These are phyloP conservation scores for Rhodotorula glutinis DNA, from an alignment of 1,284 basidiomycete species.

Conservation along the genomic window DNA sequence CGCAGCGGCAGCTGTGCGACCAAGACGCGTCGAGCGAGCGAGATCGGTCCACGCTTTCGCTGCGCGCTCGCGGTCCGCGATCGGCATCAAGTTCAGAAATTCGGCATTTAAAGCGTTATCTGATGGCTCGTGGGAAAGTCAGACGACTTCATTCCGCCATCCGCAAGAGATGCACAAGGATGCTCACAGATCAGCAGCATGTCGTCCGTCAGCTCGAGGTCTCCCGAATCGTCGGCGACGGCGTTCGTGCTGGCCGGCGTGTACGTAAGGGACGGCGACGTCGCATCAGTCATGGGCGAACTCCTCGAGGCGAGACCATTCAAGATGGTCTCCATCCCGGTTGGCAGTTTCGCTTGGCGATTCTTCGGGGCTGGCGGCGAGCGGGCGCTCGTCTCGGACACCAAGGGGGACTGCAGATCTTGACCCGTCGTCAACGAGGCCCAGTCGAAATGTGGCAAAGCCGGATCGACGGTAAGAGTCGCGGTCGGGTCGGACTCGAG, in stretches of 20 bases:
- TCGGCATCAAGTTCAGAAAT: conserved; percentile 1
- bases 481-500: conserved; percentile 2
- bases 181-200: conserved; percentile 1
- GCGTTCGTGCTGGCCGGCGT: not conserved
- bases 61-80: not conserved
- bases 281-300: not conserved
- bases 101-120: not conserved
- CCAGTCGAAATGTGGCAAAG: conserved; percentile 4
- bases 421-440: not conserved
- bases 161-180: no score
- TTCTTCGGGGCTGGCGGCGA: not conserved
- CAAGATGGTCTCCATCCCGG: conserved; percentile 1
- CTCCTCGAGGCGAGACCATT: not conserved
- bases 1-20: not conserved
- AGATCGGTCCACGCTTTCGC: conserved; percentile 1
- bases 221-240: not conserved
- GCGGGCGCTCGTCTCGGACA: not conserved
- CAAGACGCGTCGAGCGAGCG: conserved; percentile 5
- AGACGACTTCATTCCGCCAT: no score
- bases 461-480: not conserved
- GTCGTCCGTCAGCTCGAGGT: not conserved
- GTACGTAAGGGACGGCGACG: not conserved
- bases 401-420: no score
- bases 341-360: not conserved
- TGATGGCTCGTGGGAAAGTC: not conserved